phyloP scores from a whole-genome alignment of 331 rosid genomes.

The Telfairia occidentalis region DNA sequence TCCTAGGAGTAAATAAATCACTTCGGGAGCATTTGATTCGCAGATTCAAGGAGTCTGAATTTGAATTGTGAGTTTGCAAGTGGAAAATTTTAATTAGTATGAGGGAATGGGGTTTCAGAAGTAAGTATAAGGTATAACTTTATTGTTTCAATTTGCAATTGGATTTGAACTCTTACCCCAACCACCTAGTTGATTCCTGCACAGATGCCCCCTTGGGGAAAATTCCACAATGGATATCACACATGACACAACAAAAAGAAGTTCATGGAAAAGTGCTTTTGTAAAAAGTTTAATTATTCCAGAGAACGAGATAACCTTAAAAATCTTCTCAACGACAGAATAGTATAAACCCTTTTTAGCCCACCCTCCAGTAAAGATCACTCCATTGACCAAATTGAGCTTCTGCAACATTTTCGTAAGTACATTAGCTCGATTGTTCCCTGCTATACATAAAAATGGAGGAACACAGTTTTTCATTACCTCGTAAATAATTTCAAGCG shows the following conservation, averaged over 20 bases:
- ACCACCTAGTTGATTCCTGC: neutral
- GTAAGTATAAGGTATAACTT: neutral
- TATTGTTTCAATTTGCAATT: no score
- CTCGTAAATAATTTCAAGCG: conserved; percentile 40
- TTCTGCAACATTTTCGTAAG: conserved; percentile 40
- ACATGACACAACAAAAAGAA: neutral
- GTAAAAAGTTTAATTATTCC: neutral
- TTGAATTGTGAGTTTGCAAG: neutral
- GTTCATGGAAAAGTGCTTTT: neutral
- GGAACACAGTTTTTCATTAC: conserved; percentile 9
- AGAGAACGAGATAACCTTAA: conserved; percentile 33
- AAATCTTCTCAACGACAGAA: conserved; percentile 38
- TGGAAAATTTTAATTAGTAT: neutral
- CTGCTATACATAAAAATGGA: neutral
- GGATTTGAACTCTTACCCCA: no score
- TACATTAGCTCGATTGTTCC: neutral
- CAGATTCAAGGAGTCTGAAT: neutral
- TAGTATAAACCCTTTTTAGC: conserved; percentile 58
- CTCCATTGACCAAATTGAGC: conserved; percentile 73
- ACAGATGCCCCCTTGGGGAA: no score
- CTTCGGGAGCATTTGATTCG: neutral
- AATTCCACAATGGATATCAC: neutral
- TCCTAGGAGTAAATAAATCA: neutral
- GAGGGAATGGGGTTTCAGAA: neutral
- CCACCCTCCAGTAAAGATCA: conserved; percentile 86